Evolutionary conservation across 345 rosid species (phyloP).

Genomic region (Moricandia moricandioides): DNA sequence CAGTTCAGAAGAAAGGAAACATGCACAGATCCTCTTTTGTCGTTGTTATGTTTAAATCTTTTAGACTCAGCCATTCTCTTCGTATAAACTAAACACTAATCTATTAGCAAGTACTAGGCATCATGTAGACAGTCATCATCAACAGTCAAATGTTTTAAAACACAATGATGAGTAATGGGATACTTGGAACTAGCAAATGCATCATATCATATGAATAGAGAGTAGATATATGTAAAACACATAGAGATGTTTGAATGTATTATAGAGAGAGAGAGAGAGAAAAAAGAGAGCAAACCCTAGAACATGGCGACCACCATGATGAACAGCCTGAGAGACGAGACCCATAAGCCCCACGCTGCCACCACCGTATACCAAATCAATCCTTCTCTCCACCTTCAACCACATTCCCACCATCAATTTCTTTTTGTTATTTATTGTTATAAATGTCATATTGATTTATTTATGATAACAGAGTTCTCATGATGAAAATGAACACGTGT

Average conservation of each 20-base stretch:
- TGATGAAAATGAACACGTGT: slow-evolving; percentile 63
- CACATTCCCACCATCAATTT: slow-evolving; percentile 44
- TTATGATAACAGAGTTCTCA: slow-evolving; percentile 35
- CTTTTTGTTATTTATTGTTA: slow-evolving; percentile 18
- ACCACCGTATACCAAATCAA: slow-evolving; percentile 97
- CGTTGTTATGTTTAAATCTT: slow-evolving; percentile 25
- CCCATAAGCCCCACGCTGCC: slow-evolving; percentile 99
- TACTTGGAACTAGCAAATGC: slow-evolving; percentile 28
- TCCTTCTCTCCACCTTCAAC: slow-evolving; percentile 83
- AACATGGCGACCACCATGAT: slow-evolving; percentile 99
- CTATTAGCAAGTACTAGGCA: slow-evolving; percentile 15
- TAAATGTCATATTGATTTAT: slow-evolving; percentile 6
- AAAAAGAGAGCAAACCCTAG: slow-evolving; percentile 67
- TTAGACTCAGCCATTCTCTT: background rate
- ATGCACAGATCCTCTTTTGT: slow-evolving; percentile 34
- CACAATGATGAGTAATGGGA: slow-evolving; percentile 28
- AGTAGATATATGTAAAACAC: background rate
- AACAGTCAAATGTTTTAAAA: slow-evolving; percentile 28
- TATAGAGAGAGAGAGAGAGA: slow-evolving; percentile 28
- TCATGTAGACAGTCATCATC: slow-evolving; percentile 24
- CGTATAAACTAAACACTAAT: slow-evolving; percentile 2
- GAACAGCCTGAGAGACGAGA: slow-evolving; percentile 96
- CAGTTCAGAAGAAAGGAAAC: slow-evolving; percentile 28
- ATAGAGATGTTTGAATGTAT: slow-evolving; percentile 18
- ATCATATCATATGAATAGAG: slow-evolving; percentile 17